phyloP scores from a whole-genome alignment of 176 grass and related monocot species.

The Calamus simplicifolius region DNA sequence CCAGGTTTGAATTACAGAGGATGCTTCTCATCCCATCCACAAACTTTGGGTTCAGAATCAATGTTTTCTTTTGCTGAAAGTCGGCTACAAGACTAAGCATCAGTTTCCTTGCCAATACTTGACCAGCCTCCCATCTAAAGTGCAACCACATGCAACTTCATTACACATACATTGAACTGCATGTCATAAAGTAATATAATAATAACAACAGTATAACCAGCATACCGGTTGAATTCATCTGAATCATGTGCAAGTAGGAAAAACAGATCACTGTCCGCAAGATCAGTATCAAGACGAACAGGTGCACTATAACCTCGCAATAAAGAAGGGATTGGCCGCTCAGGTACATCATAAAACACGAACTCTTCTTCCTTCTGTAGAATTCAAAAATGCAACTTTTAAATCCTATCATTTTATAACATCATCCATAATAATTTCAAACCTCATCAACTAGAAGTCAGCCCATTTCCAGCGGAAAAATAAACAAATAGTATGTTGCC shows the following conservation, averaged over 20 bases:
- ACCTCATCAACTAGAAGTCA: no score
- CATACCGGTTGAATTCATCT: conserved; percentile 95
- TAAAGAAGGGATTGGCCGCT: conserved; percentile 83
- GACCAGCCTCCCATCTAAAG: conserved; percentile 94
- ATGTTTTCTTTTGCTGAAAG: conserved; percentile 75
- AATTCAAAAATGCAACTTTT: conserved; percentile 16
- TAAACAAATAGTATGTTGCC: no score
- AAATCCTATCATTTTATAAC: no score
- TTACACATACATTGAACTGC: conserved; percentile 13
- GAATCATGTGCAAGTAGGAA: conserved; percentile 98
- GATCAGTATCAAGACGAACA: conserved; percentile 90
- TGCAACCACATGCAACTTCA: conserved; percentile 10
- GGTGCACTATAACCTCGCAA: conserved; percentile 91
- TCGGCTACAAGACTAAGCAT: conserved; percentile 92
- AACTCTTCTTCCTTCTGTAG: conserved; percentile 89
- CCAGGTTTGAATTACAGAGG: conserved; percentile 58
- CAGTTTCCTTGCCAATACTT: conserved; percentile 82
- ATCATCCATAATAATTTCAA: no score
- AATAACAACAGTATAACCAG: background rate
- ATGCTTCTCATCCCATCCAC: conserved; percentile 77
- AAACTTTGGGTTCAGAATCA: conserved; percentile 72
- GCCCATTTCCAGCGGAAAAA: no score
- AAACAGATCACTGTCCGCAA: conserved; percentile 72
- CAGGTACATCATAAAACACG: conserved; percentile 61
- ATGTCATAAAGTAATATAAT: background rate